Percentiles rank a stretch among this genome's conserved stretches.
These are phyloP conservation scores for Ascoidea rubescens DNA, from an alignment of 805 yeast species.

Conservation along the genomic window DNA sequence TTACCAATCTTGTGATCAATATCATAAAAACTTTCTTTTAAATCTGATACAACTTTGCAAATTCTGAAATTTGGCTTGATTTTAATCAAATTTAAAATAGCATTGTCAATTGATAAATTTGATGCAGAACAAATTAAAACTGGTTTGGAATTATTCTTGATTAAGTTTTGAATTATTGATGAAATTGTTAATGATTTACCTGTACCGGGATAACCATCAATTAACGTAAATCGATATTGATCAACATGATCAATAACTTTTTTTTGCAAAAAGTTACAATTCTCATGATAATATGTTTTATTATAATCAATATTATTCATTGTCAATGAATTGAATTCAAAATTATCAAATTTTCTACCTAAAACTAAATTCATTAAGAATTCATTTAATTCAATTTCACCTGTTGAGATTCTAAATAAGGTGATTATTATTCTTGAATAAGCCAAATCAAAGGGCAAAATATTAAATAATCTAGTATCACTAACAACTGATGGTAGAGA, in stretches of 20 bases:
- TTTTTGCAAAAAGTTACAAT: conserved; percentile 9
- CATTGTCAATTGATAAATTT: conserved; percentile 8
- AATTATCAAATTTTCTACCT: conserved; percentile 11
- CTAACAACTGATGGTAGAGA: not conserved
- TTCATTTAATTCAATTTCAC: conserved; percentile 3
- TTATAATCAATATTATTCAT: conserved; percentile 1
- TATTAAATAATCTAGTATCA: not conserved
- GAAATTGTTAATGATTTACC: conserved; percentile 9
- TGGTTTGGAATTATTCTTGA: conserved; percentile 7
- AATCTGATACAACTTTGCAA: conserved; percentile 8
- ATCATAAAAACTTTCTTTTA: conserved; percentile 9
- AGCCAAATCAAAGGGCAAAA: conserved; percentile 9
- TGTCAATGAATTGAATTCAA: conserved; percentile 9
- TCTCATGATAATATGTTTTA: conserved; percentile 1
- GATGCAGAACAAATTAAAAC: conserved; percentile 10
- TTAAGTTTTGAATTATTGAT: conserved; percentile 8
- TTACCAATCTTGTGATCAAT: conserved; percentile 8
- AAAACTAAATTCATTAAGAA: conserved; percentile 7
- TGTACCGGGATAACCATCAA: conserved; percentile 10
- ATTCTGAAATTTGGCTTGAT: conserved; percentile 4
- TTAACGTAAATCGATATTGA: conserved; percentile 6
- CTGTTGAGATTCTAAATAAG: conserved; percentile 3
- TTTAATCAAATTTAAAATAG: not conserved
- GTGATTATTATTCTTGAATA: conserved; percentile 6
- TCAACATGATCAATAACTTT: conserved; percentile 10